Evolutionary conservation across 768 basidiomycete species (phyloP).

Genomic region (Tulasnella sp.): DNA sequence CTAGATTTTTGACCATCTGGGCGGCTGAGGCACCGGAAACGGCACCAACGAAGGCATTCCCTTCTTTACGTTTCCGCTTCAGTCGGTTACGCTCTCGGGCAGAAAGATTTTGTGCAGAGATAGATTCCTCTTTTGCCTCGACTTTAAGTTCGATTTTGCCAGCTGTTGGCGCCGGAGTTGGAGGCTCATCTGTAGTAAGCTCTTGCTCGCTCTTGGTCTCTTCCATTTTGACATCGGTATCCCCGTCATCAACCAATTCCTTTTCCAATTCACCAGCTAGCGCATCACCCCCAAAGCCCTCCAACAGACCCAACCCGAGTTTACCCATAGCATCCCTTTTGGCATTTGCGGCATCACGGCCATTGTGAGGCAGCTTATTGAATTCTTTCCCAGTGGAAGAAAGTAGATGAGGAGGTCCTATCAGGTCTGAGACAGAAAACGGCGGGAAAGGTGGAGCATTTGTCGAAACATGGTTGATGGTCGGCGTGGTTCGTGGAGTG

Average conservation of each 20-base stretch:
- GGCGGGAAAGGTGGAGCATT: conserved; percentile 39
- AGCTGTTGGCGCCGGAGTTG: not conserved
- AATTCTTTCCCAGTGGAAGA: conserved; percentile 95
- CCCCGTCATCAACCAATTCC: conserved; percentile 52
- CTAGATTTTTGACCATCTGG: conserved; percentile 1
- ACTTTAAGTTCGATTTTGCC: conserved; percentile 27
- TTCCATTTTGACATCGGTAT: conserved; percentile 29
- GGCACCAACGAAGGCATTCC: conserved; percentile 58
- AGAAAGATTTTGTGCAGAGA: conserved; percentile 31
- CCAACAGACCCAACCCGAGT: conserved; percentile 76
- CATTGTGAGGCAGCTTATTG: conserved; percentile 49
- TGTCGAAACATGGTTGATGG: conserved; percentile 25
- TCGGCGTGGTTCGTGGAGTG: conserved; percentile 22
- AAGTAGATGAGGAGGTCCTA: conserved; percentile 72
- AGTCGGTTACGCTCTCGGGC: conserved; percentile 87
- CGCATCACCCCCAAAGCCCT: conserved; percentile 52
- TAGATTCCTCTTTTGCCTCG: not conserved
- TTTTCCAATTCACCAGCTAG: conserved; percentile 71
- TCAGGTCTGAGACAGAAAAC: conserved; percentile 64
- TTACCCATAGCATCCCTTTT: conserved; percentile 81
- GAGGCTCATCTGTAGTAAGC: conserved; percentile 28
- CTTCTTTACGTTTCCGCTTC: conserved; percentile 87
- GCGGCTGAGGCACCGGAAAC: conserved; percentile 24
- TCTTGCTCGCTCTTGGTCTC: conserved; percentile 13
- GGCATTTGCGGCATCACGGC: conserved; percentile 73